Evolutionary conservation across 1,284 basidiomycete species (phyloP).

Genomic region (Ganoderma lucidum): DNA sequence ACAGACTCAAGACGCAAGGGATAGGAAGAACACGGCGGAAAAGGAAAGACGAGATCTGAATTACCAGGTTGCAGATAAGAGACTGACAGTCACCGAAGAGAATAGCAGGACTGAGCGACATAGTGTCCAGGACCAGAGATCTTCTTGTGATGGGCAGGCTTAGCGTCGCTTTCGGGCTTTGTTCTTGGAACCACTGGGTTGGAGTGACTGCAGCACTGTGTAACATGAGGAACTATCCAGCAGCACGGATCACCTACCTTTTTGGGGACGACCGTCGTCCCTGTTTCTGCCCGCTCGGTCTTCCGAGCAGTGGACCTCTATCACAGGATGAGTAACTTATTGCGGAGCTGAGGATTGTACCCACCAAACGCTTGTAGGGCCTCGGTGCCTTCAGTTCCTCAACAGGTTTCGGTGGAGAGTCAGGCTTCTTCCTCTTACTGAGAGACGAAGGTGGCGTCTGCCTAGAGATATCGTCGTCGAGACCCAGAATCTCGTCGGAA

Average conservation of each 20-base stretch:
- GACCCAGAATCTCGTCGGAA: constrained; percentile 43
- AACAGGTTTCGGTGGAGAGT: constrained; percentile 13
- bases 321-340: neutral
- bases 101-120: neutral
- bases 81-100: neutral
- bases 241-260: constrained; percentile 10
- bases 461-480: constrained; percentile 33
- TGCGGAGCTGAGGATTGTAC: neutral
- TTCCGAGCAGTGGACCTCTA: constrained; percentile 35
- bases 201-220: constrained; percentile 13
- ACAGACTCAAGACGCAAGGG: neutral
- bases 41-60: too few relatives aligned
- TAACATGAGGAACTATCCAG: neutral
- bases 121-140: neutral
- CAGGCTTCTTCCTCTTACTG: constrained; percentile 34
- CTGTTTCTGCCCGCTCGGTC: constrained; percentile 14
- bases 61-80: neutral
- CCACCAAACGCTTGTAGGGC: constrained; percentile 36
- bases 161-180: constrained; percentile 30
- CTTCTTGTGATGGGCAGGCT: neutral
- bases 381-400: constrained; percentile 18
- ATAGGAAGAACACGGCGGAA: neutral
- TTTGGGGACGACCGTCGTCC: constrained; percentile 8
- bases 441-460: constrained; percentile 26
- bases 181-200: constrained; percentile 25